Evolutionary conservation across 768 basidiomycete genomes (phyloP).

Genomic region (Pleurotus eryngii): DNA sequence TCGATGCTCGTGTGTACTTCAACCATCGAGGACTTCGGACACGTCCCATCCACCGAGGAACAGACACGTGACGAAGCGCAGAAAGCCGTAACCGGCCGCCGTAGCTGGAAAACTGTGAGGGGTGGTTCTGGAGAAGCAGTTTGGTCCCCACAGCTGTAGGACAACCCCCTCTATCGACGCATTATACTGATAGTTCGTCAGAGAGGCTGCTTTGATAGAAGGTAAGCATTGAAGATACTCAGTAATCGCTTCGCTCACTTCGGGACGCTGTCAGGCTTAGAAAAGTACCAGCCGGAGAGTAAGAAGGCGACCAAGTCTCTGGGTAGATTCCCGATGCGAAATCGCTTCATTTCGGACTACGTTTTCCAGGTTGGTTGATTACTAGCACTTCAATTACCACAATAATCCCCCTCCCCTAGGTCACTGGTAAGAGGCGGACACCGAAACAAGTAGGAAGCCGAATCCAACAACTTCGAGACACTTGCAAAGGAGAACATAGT

Average conservation of each 20-base stretch:
- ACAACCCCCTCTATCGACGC: background rate
- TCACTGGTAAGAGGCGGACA: conserved; percentile 49
- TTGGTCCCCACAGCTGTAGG: conserved; percentile 51
- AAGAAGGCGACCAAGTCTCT: conserved; percentile 45
- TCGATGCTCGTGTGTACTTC: conserved; percentile 28
- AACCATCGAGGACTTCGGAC: conserved; percentile 39
- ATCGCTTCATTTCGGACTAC: conserved; percentile 60
- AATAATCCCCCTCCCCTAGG: background rate
- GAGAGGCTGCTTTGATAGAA: conserved; percentile 52
- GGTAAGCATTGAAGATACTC: conserved; percentile 28
- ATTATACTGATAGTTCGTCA: conserved; percentile 4
- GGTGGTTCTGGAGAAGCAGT: conserved; percentile 47
- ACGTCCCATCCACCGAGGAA: conserved; percentile 35
- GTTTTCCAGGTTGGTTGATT: conserved; percentile 33
- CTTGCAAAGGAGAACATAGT: conserved; percentile 42
- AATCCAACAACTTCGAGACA: conserved; percentile 53
- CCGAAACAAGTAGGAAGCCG: conserved; percentile 60
- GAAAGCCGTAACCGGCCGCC: conserved; percentile 42
- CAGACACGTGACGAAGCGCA: conserved; percentile 23
- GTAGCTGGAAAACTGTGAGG: conserved; percentile 53
- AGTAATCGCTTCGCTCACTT: background rate
- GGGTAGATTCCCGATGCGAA: conserved; percentile 57
- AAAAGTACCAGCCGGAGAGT: conserved; percentile 46
- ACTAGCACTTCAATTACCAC: background rate
- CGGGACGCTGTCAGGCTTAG: conserved; percentile 32